Base-by-base conservation (phyloP, 73 alveolate species). In the Symbiodinium natans region DNA sequence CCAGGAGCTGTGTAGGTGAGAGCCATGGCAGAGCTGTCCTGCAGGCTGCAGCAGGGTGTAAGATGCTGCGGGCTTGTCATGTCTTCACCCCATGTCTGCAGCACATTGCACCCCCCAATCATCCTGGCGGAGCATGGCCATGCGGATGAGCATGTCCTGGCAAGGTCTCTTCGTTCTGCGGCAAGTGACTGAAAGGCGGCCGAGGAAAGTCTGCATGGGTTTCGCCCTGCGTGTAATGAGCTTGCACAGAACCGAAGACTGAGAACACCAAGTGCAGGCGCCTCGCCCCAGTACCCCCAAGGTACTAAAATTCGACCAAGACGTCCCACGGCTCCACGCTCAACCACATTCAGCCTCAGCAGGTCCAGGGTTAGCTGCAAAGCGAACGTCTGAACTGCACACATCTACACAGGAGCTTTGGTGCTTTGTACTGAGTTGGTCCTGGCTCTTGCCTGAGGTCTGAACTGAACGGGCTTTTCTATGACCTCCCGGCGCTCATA, bases 211-310 rank as follows among this genome's bases (percentile, higher is more conserved):
- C 63, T 17, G 8, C 63, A 48, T 17, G 17, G 63, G 8, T 48
- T 48, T 48, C 63, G 23, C 23, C n/a, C n/a, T n/a, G n/a, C 27
- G 31, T 29, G 27, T 1, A 56, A 56, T 21, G 31, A 21, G 75
- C 17, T 23, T 71, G 40, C 83, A 9, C 83, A 71, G 29, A 71
- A 21, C 38, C 83, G 10, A n/a, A 9, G n/a, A n/a, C 71, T 21
- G 31, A 2, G 31, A 52, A 31, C 13, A 11, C 48, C 48, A 4
- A 19, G 27, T 52, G 27, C 33, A 19, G 42, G 31, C 54, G 38
- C 94, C 94, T 86, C 94, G 41, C 94, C 94, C 94, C 94, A 86
- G 94, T 86, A 86, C 83, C 94, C 94, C 94, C 94, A 86, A 17
- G 94, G 94, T 41, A 86, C 94, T 83, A 86, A 41, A 36, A 86